phyloP scores from a whole-genome alignment of 2,329 filamentous ascomycete genomes.

The Sclerotiophoma versabilis region DNA sequence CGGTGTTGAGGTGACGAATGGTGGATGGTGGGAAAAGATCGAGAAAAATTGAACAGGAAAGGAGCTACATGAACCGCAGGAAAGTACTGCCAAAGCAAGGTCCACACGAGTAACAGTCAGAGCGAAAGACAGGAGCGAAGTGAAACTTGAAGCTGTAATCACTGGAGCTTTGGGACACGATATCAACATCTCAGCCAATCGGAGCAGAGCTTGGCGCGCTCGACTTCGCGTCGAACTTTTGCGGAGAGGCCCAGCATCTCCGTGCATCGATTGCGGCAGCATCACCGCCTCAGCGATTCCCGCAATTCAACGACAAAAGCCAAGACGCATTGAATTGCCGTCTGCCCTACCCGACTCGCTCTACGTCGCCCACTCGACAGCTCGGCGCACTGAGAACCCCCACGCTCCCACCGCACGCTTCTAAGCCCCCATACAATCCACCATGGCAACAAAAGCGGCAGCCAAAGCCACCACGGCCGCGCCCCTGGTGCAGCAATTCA shows the following conservation, averaged over 20 bases:
- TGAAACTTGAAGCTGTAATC: conserved; percentile 17
- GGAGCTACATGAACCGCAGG: conserved; percentile 15
- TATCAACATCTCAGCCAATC: conserved; percentile 41
- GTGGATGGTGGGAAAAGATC: not conserved
- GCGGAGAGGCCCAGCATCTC: conserved; percentile 21
- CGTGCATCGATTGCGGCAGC: conserved; percentile 14
- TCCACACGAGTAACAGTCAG: conserved; percentile 12
- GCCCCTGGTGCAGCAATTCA: conserved; percentile 35
- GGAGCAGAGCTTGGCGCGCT: conserved; percentile 35
- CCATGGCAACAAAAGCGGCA: conserved; percentile 33
- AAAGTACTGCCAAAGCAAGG: conserved; percentile 20
- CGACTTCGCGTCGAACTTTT: conserved; percentile 38
- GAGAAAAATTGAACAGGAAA: not conserved
- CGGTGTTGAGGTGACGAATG: conserved; percentile 9
- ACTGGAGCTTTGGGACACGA: conserved; percentile 36
- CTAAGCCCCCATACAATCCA: conserved; percentile 13
- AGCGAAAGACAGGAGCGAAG: conserved; percentile 21
- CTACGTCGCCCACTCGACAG: not conserved
- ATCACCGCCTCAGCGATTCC: conserved; percentile 2
- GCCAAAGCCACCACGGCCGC: conserved; percentile 25
- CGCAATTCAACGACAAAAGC: not conserved
- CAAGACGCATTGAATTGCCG: conserved; percentile 32
- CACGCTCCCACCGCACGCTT: conserved; percentile 17
- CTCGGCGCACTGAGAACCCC: conserved; percentile 14
- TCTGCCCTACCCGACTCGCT: conserved; percentile 2